phyloP scores from a whole-genome alignment of 169 alveolate genomes.

The Cystoisospora suis region DNA sequence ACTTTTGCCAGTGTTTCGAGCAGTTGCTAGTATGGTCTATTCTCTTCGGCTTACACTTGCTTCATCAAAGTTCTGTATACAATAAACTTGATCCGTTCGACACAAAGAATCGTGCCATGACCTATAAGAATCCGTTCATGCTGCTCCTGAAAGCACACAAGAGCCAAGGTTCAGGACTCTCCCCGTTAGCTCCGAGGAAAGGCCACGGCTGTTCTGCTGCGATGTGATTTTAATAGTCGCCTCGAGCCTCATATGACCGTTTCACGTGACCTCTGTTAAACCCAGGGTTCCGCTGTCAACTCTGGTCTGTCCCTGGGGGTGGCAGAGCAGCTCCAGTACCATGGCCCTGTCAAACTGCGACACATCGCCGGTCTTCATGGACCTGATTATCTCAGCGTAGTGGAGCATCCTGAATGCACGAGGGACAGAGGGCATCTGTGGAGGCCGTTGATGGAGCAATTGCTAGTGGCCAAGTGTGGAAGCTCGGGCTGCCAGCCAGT shows the following conservation, averaged over 20 bases:
- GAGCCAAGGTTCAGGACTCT: no score
- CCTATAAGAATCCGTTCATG: constrained; percentile 68
- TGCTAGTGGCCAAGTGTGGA: no score
- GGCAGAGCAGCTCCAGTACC: constrained; percentile 42
- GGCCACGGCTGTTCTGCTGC: no score
- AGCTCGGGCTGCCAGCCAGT: neutral
- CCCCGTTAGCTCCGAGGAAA: no score
- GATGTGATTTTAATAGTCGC: no score
- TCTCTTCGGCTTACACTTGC: constrained; percentile 67
- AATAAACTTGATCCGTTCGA: constrained; percentile 81
- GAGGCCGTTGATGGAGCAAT: no score
- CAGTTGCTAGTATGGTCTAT: neutral
- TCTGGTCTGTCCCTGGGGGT: no score
- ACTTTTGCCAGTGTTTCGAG: neutral
- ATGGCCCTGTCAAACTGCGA: constrained; percentile 71
- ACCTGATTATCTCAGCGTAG: constrained; percentile 74
- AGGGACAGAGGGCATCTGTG: neutral
- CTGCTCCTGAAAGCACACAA: constrained; percentile 50
- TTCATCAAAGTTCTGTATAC: constrained; percentile 81
- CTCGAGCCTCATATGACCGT: no score
- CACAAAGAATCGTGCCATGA: constrained; percentile 84
- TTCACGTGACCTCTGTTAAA: no score
- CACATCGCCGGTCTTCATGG: constrained; percentile 78
- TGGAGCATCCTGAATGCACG: constrained; percentile 71
- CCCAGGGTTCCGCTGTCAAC: no score